These are phyloP conservation scores for Magnusiomyces paraingens DNA, from an alignment of 1,139 yeast genomes.

Conservation along the genomic window DNA sequence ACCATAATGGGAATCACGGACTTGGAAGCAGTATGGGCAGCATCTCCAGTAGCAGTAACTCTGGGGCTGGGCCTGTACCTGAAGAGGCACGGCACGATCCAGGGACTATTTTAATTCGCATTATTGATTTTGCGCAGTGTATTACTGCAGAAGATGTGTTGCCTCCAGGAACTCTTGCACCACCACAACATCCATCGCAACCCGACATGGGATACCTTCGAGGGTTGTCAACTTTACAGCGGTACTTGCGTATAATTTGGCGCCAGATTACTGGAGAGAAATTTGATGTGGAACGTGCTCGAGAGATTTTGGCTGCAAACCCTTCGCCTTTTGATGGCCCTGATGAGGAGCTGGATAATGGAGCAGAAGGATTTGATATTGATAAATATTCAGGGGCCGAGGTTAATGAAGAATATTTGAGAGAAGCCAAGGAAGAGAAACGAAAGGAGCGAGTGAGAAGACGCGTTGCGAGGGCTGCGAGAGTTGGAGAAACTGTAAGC, in stretches of 20 bases:
- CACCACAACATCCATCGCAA: conserved; percentile 58
- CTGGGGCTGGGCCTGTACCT: not conserved
- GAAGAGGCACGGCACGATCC: conserved; percentile 29
- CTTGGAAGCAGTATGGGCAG: not conserved
- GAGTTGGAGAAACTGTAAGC: too few species aligned
- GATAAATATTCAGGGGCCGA: too few species aligned
- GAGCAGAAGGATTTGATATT: too few species aligned
- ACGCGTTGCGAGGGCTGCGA: too few species aligned
- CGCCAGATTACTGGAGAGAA: conserved; percentile 21
- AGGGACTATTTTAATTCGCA: conserved; percentile 66
- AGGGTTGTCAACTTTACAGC: conserved; percentile 63
- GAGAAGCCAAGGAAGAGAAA: too few species aligned
- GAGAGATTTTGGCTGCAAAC: too few species aligned
- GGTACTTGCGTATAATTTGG: conserved; percentile 43
- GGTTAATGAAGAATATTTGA: too few species aligned
- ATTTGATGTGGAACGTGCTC: not conserved
- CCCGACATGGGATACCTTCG: conserved; percentile 82
- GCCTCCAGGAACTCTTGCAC: conserved; percentile 43
- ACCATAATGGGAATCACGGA: not conserved
- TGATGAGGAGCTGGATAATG: not conserved
- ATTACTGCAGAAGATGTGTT: conserved; percentile 59
- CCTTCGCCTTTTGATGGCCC: not conserved
- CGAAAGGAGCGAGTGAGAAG: too few species aligned
- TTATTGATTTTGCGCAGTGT: conserved; percentile 95
- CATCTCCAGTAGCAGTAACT: not conserved